A percentile compares a stretch with the other conserved stretches of the same genome.
These are phyloP conservation scores for Whalleya microplaca DNA, from an alignment of 2,329 filamentous ascomycete genomes.

Conservation along the genomic window DNA sequence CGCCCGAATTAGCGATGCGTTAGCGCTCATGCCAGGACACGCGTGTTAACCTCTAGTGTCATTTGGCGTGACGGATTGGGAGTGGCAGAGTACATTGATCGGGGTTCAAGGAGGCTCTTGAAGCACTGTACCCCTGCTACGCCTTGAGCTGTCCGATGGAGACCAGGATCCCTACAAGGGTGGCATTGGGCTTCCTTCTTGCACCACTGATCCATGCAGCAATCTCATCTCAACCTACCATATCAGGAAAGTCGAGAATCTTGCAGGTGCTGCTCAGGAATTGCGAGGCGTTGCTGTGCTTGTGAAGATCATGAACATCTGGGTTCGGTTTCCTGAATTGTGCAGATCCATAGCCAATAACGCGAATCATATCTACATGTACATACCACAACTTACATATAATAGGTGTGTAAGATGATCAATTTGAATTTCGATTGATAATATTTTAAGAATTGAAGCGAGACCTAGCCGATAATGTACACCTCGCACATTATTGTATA, in stretches of 20 bases:
- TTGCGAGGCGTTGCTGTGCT: conserved; percentile 11
- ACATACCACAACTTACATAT: too few relatives aligned
- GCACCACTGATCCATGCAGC: neutral
- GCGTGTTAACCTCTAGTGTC: neutral
- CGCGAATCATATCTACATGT: neutral
- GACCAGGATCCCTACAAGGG: neutral
- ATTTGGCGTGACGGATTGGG: neutral
- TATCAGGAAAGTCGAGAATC: conserved; percentile 7
- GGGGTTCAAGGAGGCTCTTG: conserved; percentile 16
- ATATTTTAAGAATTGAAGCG: too few relatives aligned
- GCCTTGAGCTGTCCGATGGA: neutral
- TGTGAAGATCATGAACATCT: conserved; percentile 20
- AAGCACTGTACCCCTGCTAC: conserved; percentile 2
- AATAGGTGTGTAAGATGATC: too few relatives aligned
- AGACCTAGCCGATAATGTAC: too few relatives aligned
- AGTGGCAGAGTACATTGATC: neutral
- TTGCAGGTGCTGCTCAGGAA: neutral
- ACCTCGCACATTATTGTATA: too few relatives aligned
- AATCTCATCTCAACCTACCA: neutral
- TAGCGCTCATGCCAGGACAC: neutral
- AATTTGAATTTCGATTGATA: too few relatives aligned
- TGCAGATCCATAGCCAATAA: neutral
- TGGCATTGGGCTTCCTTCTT: conserved; percentile 5
- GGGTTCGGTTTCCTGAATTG: conserved; percentile 15
- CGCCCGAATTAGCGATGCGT: neutral